These are phyloP conservation scores for Rheum nobile DNA, from an alignment of 148 eudicot species.

Conservation along the genomic window DNA sequence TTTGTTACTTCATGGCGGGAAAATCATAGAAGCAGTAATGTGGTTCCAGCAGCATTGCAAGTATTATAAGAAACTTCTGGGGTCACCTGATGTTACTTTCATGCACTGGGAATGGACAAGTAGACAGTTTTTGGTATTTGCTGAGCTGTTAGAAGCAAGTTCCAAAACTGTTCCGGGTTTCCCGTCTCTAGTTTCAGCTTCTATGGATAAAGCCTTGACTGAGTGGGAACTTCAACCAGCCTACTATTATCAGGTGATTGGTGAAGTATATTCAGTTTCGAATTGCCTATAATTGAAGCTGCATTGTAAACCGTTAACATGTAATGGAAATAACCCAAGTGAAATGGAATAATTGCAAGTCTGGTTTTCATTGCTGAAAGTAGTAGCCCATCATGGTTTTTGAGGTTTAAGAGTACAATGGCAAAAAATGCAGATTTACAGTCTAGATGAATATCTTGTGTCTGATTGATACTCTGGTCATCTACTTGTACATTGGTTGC, in stretches of 20 bases:
- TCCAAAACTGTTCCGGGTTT: conserved; percentile 42
- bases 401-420: not conserved
- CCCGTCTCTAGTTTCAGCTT: conserved; percentile 26
- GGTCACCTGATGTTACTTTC: conserved; percentile 72
- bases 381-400: not conserved
- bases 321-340: not conserved
- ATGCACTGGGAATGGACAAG: conserved; percentile 99
- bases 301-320: not conserved
- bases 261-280: conserved; percentile 5
- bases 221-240: conserved; percentile 83
- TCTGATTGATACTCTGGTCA: not conserved
- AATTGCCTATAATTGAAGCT: not conserved
- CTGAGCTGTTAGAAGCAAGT: conserved; percentile 84
- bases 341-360: not conserved
- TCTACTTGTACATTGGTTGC: not conserved
- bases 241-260: conserved; percentile 95
- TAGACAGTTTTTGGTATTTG: conserved; percentile 91
- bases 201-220: conserved; percentile 43
- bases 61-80: conserved; percentile 63
- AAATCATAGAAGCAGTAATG: conserved; percentile 67
- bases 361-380: not conserved
- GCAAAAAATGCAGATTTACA: not conserved
- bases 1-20: conserved; percentile 84
- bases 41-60: conserved; percentile 80
- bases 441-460: not conserved